Base-by-base conservation (phyloP, 1,284 basidiomycete genomes). In the Cryptococcus wingfieldii region DNA sequence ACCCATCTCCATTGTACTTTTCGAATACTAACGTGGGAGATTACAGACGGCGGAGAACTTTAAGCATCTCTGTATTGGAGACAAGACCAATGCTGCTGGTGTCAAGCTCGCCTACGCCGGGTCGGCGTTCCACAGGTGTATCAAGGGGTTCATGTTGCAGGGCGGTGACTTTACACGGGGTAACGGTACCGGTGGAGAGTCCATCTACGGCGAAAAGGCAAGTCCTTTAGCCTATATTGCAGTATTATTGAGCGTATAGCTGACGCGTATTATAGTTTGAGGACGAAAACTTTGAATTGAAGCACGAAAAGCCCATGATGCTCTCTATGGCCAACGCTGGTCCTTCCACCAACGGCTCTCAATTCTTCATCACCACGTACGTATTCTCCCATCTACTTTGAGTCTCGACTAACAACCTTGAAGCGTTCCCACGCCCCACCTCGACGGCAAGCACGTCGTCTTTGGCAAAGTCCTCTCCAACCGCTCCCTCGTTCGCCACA, bases 141-240 rank as follows among this genome's bases (percentile, higher is more conserved):
- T 81, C 69, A 78, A 79, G 56, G 68, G 67, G 31, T 91, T 91
- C 79, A 91, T 91, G 90, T 75, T 90, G 51, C 89, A 92, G 73
- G 77, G 74, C 41, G 77, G 76, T 38, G 77, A 79, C 56, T 78
- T 77, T 56, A 78, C 77, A 12, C 58, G 64, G 23, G 77, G 87
- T 38, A 85, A 97, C 68, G 94, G 95, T 14, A 97, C 91, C 1
- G 94, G 95, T 59, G 90, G 90, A 53, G 87, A 87, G 77, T 90
- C 87, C 27, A 97, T 98, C 77, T 97, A 94, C 67, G 93, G 94
- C 63, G 82, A 84, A 64, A 90, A 88, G 63, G 69, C 70, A 31
- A 51, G 70, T 55, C 23, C 7, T 31, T 5, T 37, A 18, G 42
- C 7, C 37, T 19, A 47, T 16, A 13, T 28, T 27, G 45, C 31